These are phyloP conservation scores for Moesziomyces sp. DNA, from an alignment of 1,284 basidiomycete genomes.

Conservation along the genomic window DNA sequence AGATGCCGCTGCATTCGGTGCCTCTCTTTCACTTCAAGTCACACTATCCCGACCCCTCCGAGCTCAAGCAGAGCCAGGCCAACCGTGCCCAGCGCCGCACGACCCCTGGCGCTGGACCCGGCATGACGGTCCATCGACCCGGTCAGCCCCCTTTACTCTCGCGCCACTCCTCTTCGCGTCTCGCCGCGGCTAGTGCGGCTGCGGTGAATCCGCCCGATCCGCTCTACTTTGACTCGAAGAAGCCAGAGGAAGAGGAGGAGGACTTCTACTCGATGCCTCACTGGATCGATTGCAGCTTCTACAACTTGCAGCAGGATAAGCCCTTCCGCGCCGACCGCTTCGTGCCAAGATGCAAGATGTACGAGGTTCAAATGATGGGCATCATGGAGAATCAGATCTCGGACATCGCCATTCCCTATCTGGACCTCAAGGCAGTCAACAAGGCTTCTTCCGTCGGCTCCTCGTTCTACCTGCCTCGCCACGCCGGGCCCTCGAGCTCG, in stretches of 20 bases:
- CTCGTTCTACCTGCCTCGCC: constrained; percentile 44
- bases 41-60: constrained; percentile 43
- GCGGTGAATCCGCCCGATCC: constrained; percentile 52
- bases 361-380: constrained; percentile 66
- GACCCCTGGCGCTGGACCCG: constrained; percentile 28
- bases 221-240: constrained; percentile 57
- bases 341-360: constrained; percentile 67
- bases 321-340: constrained; percentile 64
- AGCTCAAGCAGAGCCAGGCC: constrained; percentile 28
- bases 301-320: constrained; percentile 66
- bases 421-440: constrained; percentile 51
- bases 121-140: constrained; percentile 26
- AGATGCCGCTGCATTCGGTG: constrained; percentile 89
- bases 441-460: constrained; percentile 46
- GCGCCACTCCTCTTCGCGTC: constrained; percentile 33
- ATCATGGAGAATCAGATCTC: constrained; percentile 65
- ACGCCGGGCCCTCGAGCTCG: constrained; percentile 34
- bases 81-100: constrained; percentile 20
- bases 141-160: constrained; percentile 26
- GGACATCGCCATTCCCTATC: constrained; percentile 62
- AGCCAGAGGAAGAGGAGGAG: constrained; percentile 28
- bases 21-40: constrained; percentile 68
- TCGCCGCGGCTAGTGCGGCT: constrained; percentile 9
- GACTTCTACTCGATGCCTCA: constrained; percentile 65
- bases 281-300: constrained; percentile 68